Evolutionary conservation across 805 yeast genomes (phyloP), one percentile per base, ranked within the genome.

Genomic region (Kuraishia cidri): DNA sequence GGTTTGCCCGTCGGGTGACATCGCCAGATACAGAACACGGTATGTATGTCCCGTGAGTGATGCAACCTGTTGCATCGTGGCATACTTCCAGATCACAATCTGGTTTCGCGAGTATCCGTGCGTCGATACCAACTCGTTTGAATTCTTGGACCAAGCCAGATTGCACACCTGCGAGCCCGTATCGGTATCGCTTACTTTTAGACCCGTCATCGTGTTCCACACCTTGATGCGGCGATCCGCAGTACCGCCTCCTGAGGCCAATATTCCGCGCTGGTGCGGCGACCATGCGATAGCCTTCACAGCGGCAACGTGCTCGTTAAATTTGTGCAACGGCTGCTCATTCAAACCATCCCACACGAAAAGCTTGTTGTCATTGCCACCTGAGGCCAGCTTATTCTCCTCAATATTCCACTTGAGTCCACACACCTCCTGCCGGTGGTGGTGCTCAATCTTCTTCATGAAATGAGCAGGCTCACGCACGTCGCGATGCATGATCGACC

Each of bases 241-340:
- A 1, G 97, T 87, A 24, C 98, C 98, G 13, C 98, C 98, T 11
- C 98, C 98, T 2, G 92, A 74, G 1, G 97, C 97, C 35, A 92
- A 56, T 3, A 88, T 69, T 1, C 97, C 97, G 35, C 97, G 64
- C 51, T 86, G 95, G 51, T 92, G 97, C 3, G 98, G 97, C 1
- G 94, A 83, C 98, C 98, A 92, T 2, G 95, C 84, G 33, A 92
- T 69, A 1, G 97, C 98, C 57, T 92, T 92, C 3, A 92, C 94
- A 0, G 98, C 98, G 1, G 97, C 97, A 12, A 72, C 75, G 53
- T 92, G 97, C 41, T 86, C 95, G 2, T 68, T 64, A 45, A 87
- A 81, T 37, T 67, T 78, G 48, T 78, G 72, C 19, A 85, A 53
- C 2, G 98, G 97, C 4, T 69, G 52, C 5, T 56, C 58, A 33